Evolutionary conservation across 805 yeast genomes (phyloP), one percentile per base, ranked within the genome.

Genomic region (Helenozyma baotianmanensis): DNA sequence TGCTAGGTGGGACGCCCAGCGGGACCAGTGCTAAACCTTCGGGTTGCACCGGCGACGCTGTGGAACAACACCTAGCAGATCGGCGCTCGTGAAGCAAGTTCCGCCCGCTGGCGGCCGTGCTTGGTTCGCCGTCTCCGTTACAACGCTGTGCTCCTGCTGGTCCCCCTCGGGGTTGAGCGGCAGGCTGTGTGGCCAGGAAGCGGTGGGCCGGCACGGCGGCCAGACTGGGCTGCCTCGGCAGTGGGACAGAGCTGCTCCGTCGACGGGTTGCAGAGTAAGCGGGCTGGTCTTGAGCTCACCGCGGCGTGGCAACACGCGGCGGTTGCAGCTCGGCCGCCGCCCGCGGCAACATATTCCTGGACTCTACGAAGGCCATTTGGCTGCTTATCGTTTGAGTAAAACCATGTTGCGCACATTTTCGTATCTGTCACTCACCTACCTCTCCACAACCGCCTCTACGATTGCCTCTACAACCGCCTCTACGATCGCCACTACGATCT

Each of bases 271-370:
- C 62, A 84, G 72, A 90, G 49, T 47, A 70, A 85, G 78, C 74
- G 73, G 65, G 65, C 53, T 55, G 76, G 72, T 56, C 70, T 77
- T 74, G 82, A 77, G 74, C 70, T 76, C 81, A 67, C 69, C 49
- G 48, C 58, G 55, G 43, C 51, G 38, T 41, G 50, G 48, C 30
- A 43, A 43, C 50, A 41, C 38, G 54, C 47, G 40, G 53, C 51
- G 62, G 58, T 52, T 57, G 59, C 49, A 79, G 85, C 78, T 80
- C 84, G 82, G 69, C 72, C 82, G 66, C 62, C 64, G 61, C 61
- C 61, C 74, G 80, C 66, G 70, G 95, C 96, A 78, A 90, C 95
- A 90, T 90, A 90, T 90, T 90, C 97, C 97, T 90, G 83, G 74
- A 87, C 96, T 78, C 90, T 89, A 82, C 94, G 95, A 73, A 83